Conservation (phyloP, 2,329 filamentous ascomycete genomes). For the Waltergamsia citrina region DNA sequence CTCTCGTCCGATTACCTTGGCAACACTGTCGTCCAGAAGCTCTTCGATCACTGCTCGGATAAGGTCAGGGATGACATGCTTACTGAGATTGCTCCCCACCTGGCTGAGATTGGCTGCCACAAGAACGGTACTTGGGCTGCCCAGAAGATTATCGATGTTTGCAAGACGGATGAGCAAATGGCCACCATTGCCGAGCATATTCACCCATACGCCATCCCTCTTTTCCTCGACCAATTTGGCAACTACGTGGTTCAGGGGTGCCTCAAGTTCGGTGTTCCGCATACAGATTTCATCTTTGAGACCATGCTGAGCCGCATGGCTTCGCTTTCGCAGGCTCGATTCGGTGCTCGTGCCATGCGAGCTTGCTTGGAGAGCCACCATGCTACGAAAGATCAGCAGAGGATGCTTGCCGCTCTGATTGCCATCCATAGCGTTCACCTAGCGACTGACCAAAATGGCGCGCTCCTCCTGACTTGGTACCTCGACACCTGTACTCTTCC, state of each 20-base stretch:
- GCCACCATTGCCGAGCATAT: slow-evolving; percentile 74
- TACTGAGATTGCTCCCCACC: slow-evolving; percentile 74
- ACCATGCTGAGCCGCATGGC: slow-evolving; percentile 91
- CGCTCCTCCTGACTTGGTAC: slow-evolving; percentile 92
- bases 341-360: slow-evolving; percentile 91
- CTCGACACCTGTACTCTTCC: slow-evolving; percentile 96
- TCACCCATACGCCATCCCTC: slow-evolving; percentile 75
- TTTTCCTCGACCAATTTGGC: slow-evolving; percentile 96
- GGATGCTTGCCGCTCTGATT: slow-evolving; percentile 88
- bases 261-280: slow-evolving; percentile 79
- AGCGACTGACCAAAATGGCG: slow-evolving; percentile 92
- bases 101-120: slow-evolving; percentile 94
- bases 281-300: slow-evolving; percentile 96
- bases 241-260: slow-evolving; percentile 98
- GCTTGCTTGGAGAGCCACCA: slow-evolving; percentile 96
- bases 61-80: slow-evolving; percentile 87
- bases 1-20: slow-evolving; percentile 92
- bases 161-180: slow-evolving; percentile 78
- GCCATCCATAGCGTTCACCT: slow-evolving; percentile 95
- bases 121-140: slow-evolving; percentile 99
- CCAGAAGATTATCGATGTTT: slow-evolving; percentile 95
- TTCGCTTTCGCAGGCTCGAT: slow-evolving; percentile 87
- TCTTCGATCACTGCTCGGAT: slow-evolving; percentile 95
- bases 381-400: slow-evolving; percentile 87
- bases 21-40: slow-evolving; percentile 98